Percentiles rank a stretch among this genome's conserved stretches.
Evolutionary conservation across 352 stramenopile genomes (phyloP).

Genomic region (Globisporangium barbulae): DNA sequence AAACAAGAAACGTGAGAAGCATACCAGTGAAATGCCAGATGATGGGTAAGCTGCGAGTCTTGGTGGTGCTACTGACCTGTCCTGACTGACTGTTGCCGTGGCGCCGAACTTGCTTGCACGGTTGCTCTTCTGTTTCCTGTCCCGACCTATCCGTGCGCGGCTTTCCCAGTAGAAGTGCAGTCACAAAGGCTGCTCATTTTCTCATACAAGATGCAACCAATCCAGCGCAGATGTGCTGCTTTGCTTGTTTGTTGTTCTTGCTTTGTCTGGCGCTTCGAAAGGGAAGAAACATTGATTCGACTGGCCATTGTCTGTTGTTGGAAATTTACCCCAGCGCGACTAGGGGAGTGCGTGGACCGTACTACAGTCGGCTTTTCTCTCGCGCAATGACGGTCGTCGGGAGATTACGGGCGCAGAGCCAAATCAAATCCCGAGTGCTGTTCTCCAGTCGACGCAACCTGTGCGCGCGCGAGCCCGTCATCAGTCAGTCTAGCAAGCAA

Average conservation of each 20-base stretch:
- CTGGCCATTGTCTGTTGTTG: not conserved
- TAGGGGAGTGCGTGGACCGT: not conserved
- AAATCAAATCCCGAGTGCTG: conserved; percentile 5
- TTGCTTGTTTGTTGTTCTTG: not conserved
- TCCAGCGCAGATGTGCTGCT: not conserved
- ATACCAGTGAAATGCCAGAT: not conserved
- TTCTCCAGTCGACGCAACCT: conserved; percentile 7
- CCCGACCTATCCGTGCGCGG: too few relatives aligned
- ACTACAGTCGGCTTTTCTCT: not conserved
- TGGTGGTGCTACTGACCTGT: not conserved
- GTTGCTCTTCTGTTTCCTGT: too few relatives aligned
- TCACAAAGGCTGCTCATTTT: too few relatives aligned
- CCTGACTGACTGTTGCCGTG: too few relatives aligned
- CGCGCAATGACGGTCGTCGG: conserved; percentile 1
- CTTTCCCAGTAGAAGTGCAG: too few relatives aligned
- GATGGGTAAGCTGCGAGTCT: not conserved
- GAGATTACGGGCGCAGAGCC: not conserved
- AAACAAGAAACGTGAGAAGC: not conserved
- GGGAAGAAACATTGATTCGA: not conserved
- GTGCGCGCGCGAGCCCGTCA: not conserved
- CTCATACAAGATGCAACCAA: too few relatives aligned
- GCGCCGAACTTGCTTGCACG: too few relatives aligned
- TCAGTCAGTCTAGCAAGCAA: not conserved
- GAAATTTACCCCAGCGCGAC: not conserved
- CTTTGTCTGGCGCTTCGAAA: too few relatives aligned